Evolutionary conservation across 2,329 filamentous ascomycete genomes (phyloP), one percentile per base, ranked within the genome.

Genomic region (Alternaria arbusti): DNA sequence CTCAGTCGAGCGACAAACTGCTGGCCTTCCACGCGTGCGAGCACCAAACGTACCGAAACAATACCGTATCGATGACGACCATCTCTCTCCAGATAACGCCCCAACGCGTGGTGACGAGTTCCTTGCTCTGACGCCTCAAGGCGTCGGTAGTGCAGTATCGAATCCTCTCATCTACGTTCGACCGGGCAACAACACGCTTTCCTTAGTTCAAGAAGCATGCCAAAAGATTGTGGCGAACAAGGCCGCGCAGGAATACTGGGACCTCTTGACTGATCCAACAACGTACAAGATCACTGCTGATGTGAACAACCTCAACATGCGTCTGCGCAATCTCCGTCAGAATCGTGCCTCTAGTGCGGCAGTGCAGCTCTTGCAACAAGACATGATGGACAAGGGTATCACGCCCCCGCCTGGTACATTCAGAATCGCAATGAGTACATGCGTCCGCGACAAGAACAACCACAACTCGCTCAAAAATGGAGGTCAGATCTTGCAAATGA

Each of bases 211-310:
- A 45, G 83, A 88, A 49, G 86, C 90, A 7, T 87, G 93, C 55
- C 81, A 85, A 12, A 84, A 87, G 30, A 85, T 89, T 30, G 86
- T 87, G 55, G 85, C 87, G 56, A 87, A 88, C 8, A 85, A 86
- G 13, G 80, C 87, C n/a, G 91, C 89, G n/a, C 80, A 86, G 56
- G 85, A 85, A 30, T 98, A 97, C 79, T 98, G 94, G 94, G 83
- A 90, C 17, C 75, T 90, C 6, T 82, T 97, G 61, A 91, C 90
- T 7, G 76, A 79, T 26, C 71, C 72, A 1, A 77, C 83, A 2
- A 79, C 84, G 12, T 85, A 88, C 76, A 80, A 81, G n/a, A 81
- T 97, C 63, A 75, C 82, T 3, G 94, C 95, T 1, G 94, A 97
- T 76, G 72, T 83, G 9, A 85, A 89, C 66, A 94, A 93, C 75